Evolutionary conservation across 176 grass and related monocot species (phyloP).

Genomic region (Ananas comosus): DNA sequence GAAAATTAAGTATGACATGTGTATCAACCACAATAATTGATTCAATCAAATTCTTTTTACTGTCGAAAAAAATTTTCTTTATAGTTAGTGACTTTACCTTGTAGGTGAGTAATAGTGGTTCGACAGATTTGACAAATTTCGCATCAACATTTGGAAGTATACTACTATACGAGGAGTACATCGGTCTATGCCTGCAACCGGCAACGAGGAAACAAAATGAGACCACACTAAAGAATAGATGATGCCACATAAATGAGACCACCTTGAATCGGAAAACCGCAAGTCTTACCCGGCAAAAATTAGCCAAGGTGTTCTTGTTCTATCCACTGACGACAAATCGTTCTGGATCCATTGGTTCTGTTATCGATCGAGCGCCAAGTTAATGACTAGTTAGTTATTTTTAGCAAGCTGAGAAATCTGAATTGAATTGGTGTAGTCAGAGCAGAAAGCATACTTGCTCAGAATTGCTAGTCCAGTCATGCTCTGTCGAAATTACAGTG

Average conservation of each 20-base stretch:
- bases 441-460: slow-evolving; percentile 36
- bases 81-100: slow-evolving; percentile 24
- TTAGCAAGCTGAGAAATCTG: neutral
- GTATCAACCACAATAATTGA: neutral
- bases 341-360: slow-evolving; percentile 58
- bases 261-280: neutral
- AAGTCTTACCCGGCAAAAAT: slow-evolving; percentile 65
- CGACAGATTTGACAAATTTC: slow-evolving; percentile 39
- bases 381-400: neutral
- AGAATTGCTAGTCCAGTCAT: slow-evolving; percentile 49
- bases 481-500: slow-evolving; percentile 71
- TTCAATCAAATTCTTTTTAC: neutral
- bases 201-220: neutral
- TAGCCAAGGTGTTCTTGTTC: slow-evolving; percentile 66
- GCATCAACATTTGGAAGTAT: slow-evolving; percentile 39
- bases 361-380: neutral
- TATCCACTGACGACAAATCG: slow-evolving; percentile 54
- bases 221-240: neutral
- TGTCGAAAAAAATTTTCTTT: neutral
- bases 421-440: neutral
- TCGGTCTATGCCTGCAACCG: slow-evolving; percentile 59
- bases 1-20: neutral
- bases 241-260: neutral
- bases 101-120: slow-evolving; percentile 52
- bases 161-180: slow-evolving; percentile 49